Evolutionary conservation across 2,329 filamentous ascomycete species (phyloP).

Genomic region (Aspergillus proliferans): DNA sequence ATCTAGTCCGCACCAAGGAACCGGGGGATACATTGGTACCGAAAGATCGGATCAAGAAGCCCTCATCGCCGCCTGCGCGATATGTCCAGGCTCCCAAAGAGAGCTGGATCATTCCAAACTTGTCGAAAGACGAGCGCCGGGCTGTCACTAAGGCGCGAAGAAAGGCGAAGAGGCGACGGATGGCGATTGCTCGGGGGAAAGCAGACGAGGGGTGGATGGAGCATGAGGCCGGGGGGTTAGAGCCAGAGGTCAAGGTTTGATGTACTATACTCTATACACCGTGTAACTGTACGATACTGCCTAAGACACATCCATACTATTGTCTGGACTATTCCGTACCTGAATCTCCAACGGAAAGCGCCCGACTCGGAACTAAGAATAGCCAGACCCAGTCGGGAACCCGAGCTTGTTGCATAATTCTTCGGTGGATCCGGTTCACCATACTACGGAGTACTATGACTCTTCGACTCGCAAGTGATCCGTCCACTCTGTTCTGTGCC

Average conservation of each 20-base stretch:
- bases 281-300: neutral
- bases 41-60: neutral
- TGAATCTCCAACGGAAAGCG: no score
- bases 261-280: neutral
- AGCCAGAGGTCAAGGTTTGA: conserved; percentile 6
- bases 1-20: conserved; percentile 1
- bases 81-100: neutral
- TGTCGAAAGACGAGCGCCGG: conserved; percentile 10
- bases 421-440: no score
- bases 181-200: conserved; percentile 12
- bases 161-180: conserved; percentile 15
- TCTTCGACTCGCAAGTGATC: no score
- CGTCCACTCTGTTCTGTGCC: no score
- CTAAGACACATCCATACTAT: no score
- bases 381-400: no score
- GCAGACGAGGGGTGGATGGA: conserved; percentile 18
- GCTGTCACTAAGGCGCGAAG: conserved; percentile 14
- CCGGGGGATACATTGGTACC: neutral
- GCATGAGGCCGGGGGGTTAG: conserved; percentile 13
- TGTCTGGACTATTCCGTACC: no score
- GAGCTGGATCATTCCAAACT: neutral
- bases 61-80: neutral
- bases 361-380: no score
- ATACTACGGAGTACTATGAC: no score
- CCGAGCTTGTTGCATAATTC: no score